Evolutionary conservation across 2,329 filamentous ascomycete genomes (phyloP).

Genomic region (Plectosphaerella sp.): DNA sequence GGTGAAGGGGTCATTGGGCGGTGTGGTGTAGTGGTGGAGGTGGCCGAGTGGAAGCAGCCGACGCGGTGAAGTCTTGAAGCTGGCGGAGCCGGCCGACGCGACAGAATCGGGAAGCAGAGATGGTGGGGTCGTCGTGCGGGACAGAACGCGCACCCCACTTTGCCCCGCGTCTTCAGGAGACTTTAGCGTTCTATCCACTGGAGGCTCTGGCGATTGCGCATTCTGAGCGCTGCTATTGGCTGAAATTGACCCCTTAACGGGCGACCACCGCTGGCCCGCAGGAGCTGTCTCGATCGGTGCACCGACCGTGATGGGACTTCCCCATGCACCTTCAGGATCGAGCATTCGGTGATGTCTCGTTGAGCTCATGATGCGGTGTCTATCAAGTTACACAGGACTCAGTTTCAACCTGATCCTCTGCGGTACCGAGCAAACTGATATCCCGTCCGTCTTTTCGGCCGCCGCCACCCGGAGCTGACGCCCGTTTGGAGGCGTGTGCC

Average conservation of each 20-base stretch:
- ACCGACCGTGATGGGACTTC: neutral
- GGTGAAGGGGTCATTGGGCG: neutral
- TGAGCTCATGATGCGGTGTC: neutral
- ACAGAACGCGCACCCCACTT: neutral
- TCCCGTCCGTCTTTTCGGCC: neutral
- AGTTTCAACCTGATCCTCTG: neutral
- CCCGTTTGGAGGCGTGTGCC: neutral
- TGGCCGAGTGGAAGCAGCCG: neutral
- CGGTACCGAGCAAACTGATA: neutral
- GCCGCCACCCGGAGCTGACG: neutral
- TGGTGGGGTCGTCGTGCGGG: neutral
- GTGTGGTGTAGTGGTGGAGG: neutral
- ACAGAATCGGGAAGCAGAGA: neutral
- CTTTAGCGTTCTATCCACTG: neutral
- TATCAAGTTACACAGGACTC: neutral
- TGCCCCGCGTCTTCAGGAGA: neutral
- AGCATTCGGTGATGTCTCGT: neutral
- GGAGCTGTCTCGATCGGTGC: too few relatives aligned
- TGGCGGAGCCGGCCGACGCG: neutral
- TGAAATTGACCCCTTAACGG: too few relatives aligned
- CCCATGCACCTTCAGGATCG: neutral
- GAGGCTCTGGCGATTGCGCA: neutral
- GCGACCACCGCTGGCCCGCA: too few relatives aligned
- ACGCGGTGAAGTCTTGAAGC: neutral
- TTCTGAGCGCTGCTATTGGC: neutral